Evolutionary conservation across 106 monocot genomes (phyloP).

Genomic region (Allium sativum): DNA sequence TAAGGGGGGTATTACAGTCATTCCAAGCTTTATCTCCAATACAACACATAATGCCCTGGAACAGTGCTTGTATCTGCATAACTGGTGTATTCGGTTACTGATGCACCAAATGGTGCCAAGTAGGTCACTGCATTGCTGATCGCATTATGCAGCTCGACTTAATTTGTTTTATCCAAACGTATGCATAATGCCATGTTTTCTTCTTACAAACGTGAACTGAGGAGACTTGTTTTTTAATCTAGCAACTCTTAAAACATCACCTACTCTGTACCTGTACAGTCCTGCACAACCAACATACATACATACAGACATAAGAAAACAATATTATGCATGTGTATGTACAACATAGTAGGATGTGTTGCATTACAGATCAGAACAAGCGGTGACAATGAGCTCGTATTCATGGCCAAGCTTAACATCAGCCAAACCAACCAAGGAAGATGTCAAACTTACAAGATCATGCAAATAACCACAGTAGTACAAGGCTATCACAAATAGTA

Average conservation of each 20-base stretch:
- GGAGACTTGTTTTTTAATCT: slow-evolving; percentile 90
- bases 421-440: too few species aligned
- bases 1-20: slow-evolving; percentile 34
- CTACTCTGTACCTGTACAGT: slow-evolving; percentile 68
- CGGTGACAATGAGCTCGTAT: too few species aligned
- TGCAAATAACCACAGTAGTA: too few species aligned
- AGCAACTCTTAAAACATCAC: slow-evolving; percentile 57
- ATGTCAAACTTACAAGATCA: too few species aligned
- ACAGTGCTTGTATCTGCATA: slow-evolving; percentile 53
- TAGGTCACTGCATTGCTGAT: slow-evolving; percentile 39
- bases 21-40: slow-evolving; percentile 57
- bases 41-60: slow-evolving; percentile 90
- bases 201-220: slow-evolving; percentile 62
- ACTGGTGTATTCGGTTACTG: slow-evolving; percentile 77
- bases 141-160: slow-evolving; percentile 73
- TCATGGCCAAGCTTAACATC: too few species aligned
- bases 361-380: too few species aligned
- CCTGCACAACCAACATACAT: too few species aligned
- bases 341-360: too few species aligned
- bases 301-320: too few species aligned
- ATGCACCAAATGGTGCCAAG: slow-evolving; percentile 47
- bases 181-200: slow-evolving; percentile 84
- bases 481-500: too few species aligned
- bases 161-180: slow-evolving; percentile 80
- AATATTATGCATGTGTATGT: too few species aligned